Percentiles rank a stretch among this genome's conserved stretches.
These are phyloP conservation scores for Salvia sclarea DNA, from an alignment of 305 asterid genomes.

Conservation along the genomic window DNA sequence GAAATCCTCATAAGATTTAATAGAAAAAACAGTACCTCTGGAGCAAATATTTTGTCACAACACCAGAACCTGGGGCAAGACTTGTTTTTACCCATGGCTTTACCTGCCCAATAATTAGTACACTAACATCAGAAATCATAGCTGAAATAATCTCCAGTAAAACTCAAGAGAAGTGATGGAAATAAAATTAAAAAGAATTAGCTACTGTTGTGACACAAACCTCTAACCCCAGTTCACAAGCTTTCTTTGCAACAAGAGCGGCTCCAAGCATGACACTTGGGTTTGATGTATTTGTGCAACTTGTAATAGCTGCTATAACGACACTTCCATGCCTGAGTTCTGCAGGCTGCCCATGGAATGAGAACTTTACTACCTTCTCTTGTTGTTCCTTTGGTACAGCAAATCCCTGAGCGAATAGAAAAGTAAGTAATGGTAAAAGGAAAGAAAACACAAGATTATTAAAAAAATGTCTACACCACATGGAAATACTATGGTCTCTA, in stretches of 20 bases:
- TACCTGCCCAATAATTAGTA: constrained; percentile 50
- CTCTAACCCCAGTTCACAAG: constrained; percentile 81
- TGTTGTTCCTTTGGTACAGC: constrained; percentile 77
- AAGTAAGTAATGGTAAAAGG: neutral
- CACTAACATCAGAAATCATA: constrained; percentile 17
- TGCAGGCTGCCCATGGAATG: constrained; percentile 63
- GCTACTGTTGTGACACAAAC: constrained; percentile 43
- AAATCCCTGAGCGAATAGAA: constrained; percentile 55
- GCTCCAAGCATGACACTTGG: constrained; percentile 97
- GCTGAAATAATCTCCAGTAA: constrained; percentile 3
- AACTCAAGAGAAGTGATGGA: neutral
- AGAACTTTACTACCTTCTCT: constrained; percentile 62
- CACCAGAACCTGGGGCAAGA: constrained; percentile 90
- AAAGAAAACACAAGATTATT: neutral
- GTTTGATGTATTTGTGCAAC: constrained; percentile 87
- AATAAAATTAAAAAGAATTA: constrained; percentile 5
- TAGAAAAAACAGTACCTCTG: constrained; percentile 50
- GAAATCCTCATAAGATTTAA: neutral
- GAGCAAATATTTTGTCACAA: constrained; percentile 73
- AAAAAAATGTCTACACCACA: neutral
- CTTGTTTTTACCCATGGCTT: constrained; percentile 92
- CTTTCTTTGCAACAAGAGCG: constrained; percentile 88
- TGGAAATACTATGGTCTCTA: neutral
- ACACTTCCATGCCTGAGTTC: constrained; percentile 85
- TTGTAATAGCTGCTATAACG: constrained; percentile 84